Base-by-base conservation (phyloP, 1,284 basidiomycete species). In the Pyrrhoderma lamaoense region DNA sequence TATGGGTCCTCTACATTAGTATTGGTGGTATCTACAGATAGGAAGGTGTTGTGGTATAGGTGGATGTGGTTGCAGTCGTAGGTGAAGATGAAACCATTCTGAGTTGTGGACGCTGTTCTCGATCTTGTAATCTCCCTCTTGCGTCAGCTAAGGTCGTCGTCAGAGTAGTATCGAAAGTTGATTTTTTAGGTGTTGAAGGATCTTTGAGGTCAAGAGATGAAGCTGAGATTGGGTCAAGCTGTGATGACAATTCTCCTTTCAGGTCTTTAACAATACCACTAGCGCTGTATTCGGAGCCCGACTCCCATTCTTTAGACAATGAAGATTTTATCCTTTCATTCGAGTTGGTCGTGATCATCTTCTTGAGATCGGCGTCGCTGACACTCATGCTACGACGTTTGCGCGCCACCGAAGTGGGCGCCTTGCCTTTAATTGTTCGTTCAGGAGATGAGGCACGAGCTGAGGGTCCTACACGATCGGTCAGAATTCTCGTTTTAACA, bases 321-420 rank as follows among this genome's bases (percentile, higher is more conserved):
- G 60, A 31, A 21, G 65, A 64, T 3, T 62, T 63, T 45, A 70
- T 65, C 3, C 68, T 65, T 23, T 71, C 67, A 22, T 62, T 64
- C 14, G 66, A 58, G 4, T 66, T 61, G 43, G 65, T 57, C 8
- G 65, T 53, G 56, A 71, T 68, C 2, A 68, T 62, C 56, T 74
- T 75, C 62, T 78, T 75, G 42, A 78, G 60, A 50, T 87, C 85
- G 8, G 74, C 72, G 60, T 86, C 81, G 47, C 82, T 75, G 39
- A 86, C 78, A 58, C 85, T 87, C 77, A 84, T 80, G 62, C 85
- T 89, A 57, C 87, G 70, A 59, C 84, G 76, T 59, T 81, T 84
- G 22, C 58, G 58, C 22, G 54, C 27, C 8, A 55, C 38, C 31
- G 66, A 68, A 18, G 64, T 63, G 18, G 49, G 44, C 23, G 55